phyloP scores from a whole-genome alignment of 768 basidiomycete genomes.

The Imleria badia region DNA sequence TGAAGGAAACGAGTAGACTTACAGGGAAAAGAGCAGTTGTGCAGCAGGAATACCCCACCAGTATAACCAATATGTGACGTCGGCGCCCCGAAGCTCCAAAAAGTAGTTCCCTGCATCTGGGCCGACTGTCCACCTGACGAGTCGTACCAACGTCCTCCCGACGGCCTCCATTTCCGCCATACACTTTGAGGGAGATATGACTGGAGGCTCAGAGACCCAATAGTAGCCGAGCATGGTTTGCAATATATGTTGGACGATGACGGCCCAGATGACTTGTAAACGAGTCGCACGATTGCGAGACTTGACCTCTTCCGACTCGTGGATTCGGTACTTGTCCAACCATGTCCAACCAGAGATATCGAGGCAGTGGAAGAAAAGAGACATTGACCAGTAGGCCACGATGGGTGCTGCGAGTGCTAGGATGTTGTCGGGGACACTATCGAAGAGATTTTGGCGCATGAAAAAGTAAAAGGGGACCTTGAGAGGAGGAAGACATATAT shows the following conservation, averaged over 20 bases:
- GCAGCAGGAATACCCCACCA: slow-evolving; percentile 88
- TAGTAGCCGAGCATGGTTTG: slow-evolving; percentile 76
- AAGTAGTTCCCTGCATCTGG: slow-evolving; percentile 36
- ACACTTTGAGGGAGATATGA: slow-evolving; percentile 37
- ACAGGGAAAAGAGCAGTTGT: slow-evolving; percentile 84
- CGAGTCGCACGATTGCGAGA: slow-evolving; percentile 74
- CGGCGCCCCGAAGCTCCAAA: slow-evolving; percentile 37
- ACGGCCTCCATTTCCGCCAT: slow-evolving; percentile 43
- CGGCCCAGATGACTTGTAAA: slow-evolving; percentile 70
- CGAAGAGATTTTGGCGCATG: slow-evolving; percentile 45
- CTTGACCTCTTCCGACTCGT: slow-evolving; percentile 79
- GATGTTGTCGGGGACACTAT: slow-evolving; percentile 64
- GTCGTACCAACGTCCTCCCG: slow-evolving; percentile 39
- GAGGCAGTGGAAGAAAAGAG: slow-evolving; percentile 76
- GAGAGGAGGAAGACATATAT: slow-evolving; percentile 36
- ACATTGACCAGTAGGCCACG: slow-evolving; percentile 80
- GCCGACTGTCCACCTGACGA: slow-evolving; percentile 42
- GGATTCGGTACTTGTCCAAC: slow-evolving; percentile 83
- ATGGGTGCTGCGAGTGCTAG: slow-evolving; percentile 76
- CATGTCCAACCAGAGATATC: slow-evolving; percentile 76
- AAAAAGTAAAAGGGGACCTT: slow-evolving; percentile 58
- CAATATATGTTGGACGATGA: slow-evolving; percentile 80
- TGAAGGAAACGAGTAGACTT: slow-evolving; percentile 35
- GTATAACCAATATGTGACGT: slow-evolving; percentile 66
- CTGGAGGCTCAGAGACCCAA: slow-evolving; percentile 54